phyloP scores from a whole-genome alignment of 495 filamentous ascomycete species.

The Tuber microsphaerosporum region DNA sequence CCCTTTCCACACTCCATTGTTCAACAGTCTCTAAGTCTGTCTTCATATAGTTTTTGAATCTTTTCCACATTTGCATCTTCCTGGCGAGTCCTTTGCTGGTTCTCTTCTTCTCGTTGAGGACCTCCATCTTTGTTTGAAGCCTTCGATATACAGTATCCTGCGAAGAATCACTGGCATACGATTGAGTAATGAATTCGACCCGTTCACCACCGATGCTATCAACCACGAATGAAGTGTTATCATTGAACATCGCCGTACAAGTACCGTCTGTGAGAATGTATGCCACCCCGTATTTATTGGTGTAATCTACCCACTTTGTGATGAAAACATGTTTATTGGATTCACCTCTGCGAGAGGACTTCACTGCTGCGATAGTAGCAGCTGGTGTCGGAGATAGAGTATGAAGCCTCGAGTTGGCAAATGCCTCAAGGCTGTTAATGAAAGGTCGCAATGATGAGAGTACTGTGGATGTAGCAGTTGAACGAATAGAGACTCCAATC shows the following conservation, averaged over 20 bases:
- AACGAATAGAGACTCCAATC: slow-evolving; percentile 34
- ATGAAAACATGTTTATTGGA: slow-evolving; percentile 48
- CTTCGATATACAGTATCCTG: slow-evolving; percentile 46
- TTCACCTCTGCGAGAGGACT: slow-evolving; percentile 29
- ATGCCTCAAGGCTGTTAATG: slow-evolving; percentile 34
- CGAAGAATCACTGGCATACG: slow-evolving; percentile 42
- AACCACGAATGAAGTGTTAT: slow-evolving; percentile 56
- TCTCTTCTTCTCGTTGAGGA: slow-evolving; percentile 67
- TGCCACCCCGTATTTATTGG: slow-evolving; percentile 79
- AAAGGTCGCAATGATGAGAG: slow-evolving; percentile 31
- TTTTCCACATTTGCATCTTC: slow-evolving; percentile 74
- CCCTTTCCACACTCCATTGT: slow-evolving; percentile 47
- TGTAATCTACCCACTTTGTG: slow-evolving; percentile 92
- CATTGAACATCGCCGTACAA: slow-evolving; percentile 72
- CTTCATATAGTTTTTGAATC: slow-evolving; percentile 91
- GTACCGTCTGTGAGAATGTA: slow-evolving; percentile 80
- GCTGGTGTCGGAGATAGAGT: slow-evolving; percentile 28
- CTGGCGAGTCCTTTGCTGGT: slow-evolving; percentile 54
- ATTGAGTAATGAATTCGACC: slow-evolving; percentile 43
- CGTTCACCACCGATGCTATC: slow-evolving; percentile 48
- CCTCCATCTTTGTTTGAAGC: slow-evolving; percentile 58
- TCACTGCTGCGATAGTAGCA: slow-evolving; percentile 32
- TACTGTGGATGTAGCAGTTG: slow-evolving; percentile 32
- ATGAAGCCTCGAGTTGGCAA: slow-evolving; percentile 20
- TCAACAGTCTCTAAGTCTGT: slow-evolving; percentile 41